Base-by-base conservation (phyloP, 306 rosid genomes). In the Adenanthera pavonina region DNA sequence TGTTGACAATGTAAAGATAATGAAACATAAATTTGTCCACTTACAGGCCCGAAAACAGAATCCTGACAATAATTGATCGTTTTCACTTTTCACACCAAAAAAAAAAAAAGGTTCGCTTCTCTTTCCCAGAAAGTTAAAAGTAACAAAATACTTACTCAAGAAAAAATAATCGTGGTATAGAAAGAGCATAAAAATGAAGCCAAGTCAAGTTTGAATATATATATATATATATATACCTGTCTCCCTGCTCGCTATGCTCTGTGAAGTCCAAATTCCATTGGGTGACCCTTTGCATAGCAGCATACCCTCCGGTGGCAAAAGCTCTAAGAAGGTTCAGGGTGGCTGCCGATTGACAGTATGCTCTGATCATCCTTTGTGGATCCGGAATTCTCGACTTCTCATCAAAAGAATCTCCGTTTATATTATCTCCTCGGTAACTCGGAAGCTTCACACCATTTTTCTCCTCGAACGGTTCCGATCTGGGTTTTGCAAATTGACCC, bases 221-320 rank as follows among this genome's bases (percentile, higher is more conserved):
- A 25, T 25, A 25, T 25, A 25, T 25, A 25, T 25, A 25, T 25
- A 62, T 46, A 47, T 82, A 95, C 99, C 98, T 93, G 65, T 95
- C 99, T 47, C 97, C 99, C 75, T 95, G 99, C 79, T 95, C 99
- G 76, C 98, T 95, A 36, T 87, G 92, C 76, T 93, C 89, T 0
- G 99, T 87, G 88, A 95, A 95, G 86, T 95, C 99, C 93, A 95
- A 80, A 83, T 95, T 95, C 99, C 99, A 95, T 35, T 95, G 99
- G 35, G 93, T 92, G 49, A 95, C 96, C 86, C 99, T 89, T 82
- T 93, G 99, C 98, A 95, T 95, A 81, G 98, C 98, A 51, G 99
- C 99, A 59, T 95, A 95, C 3, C 99, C 99, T 46, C 98, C 99
- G 0, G 99, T 95, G 9, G 99, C 98, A 80, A 95, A 95, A 62